Conservation (phyloP, 164 flowering plant species). For the Magnolia officinalis region DNA sequence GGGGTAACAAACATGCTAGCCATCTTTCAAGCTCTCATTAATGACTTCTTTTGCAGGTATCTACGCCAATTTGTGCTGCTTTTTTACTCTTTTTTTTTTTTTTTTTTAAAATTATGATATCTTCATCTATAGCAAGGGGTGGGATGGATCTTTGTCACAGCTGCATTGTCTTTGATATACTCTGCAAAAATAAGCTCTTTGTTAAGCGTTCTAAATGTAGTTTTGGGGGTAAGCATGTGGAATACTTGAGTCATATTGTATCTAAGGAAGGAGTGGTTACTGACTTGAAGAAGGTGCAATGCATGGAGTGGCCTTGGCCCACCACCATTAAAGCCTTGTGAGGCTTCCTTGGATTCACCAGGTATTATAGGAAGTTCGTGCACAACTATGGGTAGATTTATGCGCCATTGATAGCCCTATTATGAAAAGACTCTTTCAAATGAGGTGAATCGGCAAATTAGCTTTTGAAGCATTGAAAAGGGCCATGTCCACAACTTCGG, state of each 20-base stretch:
- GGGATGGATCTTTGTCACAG: not conserved
- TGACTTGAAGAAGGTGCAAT: not conserved
- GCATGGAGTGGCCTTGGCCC: not conserved
- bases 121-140: not conserved
- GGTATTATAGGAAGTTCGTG: not conserved
- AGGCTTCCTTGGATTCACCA: not conserved
- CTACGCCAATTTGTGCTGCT: not conserved
- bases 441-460: not conserved
- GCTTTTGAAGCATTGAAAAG: not conserved
- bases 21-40: constrained; percentile 6
- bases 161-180: not conserved
- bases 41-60: not conserved
- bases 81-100: not conserved
- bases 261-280: not conserved
- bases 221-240: not conserved
- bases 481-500: not conserved
- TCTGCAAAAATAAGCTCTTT: not conserved
- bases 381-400: not conserved
- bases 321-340: not conserved
- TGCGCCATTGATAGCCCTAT: not conserved
- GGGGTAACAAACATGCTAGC: not conserved
- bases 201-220: not conserved
- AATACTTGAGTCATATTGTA: not conserved
- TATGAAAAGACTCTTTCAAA: not conserved
- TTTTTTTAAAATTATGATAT: too few relatives aligned